Conservation (phyloP, 2,329 filamentous ascomycete species). For the Apiospora phragmitis region DNA sequence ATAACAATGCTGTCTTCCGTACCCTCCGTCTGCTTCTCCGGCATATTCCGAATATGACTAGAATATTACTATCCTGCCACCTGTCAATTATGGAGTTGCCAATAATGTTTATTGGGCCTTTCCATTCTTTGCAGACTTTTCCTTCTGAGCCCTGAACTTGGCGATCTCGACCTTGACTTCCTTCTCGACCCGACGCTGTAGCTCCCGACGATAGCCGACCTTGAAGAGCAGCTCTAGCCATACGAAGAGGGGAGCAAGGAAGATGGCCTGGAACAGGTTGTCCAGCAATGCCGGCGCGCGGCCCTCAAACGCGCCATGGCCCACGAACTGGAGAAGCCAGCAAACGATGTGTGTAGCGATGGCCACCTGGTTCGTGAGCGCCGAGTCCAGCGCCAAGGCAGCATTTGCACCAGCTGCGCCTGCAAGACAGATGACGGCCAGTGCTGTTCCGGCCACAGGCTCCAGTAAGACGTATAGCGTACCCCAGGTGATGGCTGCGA, state of each 20-base stretch:
- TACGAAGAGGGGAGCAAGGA: slow-evolving; percentile 93
- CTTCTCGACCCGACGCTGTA: slow-evolving; percentile 78
- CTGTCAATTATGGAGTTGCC: not conserved
- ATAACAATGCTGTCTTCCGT: not conserved
- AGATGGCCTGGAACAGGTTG: slow-evolving; percentile 87
- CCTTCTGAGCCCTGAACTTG: slow-evolving; percentile 66
- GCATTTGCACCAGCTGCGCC: slow-evolving; percentile 76
- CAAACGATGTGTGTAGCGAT: slow-evolving; percentile 68
- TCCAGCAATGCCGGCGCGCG: slow-evolving; percentile 87
- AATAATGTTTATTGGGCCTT: slow-evolving; percentile 47
- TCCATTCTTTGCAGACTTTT: slow-evolving; percentile 39
- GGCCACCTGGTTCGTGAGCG: slow-evolving; percentile 55
- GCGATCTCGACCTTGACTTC: slow-evolving; percentile 74
- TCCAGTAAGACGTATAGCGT: slow-evolving; percentile 88
- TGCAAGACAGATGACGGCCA: slow-evolving; percentile 75
- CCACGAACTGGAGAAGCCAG: slow-evolving; percentile 90
- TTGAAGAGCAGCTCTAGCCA: slow-evolving; percentile 94
- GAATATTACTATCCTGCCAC: not conserved
- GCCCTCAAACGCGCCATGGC: slow-evolving; percentile 86
- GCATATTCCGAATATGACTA: not conserved
- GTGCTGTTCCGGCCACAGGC: slow-evolving; percentile 80
- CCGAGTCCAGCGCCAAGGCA: slow-evolving; percentile 59
- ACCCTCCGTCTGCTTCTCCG: not conserved
- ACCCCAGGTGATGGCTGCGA: slow-evolving; percentile 67
- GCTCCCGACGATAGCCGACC: slow-evolving; percentile 84